A percentile compares a stretch with the other conserved stretches of the same genome.
Conservation (phyloP, 2,329 filamentous ascomycete species). For the Aspergillus hiratsukae region DNA sequence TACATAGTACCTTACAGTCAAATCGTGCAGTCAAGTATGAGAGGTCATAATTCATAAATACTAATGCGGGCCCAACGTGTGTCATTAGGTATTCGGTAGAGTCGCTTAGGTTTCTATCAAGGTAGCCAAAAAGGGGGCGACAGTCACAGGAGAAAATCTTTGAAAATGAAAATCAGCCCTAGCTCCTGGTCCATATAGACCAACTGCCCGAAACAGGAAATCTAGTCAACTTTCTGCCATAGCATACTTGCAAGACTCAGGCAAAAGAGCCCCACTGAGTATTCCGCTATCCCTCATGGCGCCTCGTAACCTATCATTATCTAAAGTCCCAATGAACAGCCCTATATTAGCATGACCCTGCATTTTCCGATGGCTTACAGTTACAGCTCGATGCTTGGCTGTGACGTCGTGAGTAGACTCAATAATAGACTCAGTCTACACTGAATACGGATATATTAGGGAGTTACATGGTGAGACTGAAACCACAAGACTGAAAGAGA, state of each 20-base stretch:
- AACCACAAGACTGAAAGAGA: too few species aligned
- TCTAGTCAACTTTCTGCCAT: not conserved
- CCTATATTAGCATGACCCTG: not conserved
- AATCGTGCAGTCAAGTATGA: too few species aligned
- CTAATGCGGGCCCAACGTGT: not conserved
- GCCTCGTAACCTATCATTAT: not conserved
- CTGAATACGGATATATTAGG: too few species aligned
- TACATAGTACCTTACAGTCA: too few species aligned
- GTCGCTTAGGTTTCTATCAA: too few species aligned
- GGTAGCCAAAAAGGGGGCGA: too few species aligned
- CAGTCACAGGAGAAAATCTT: not conserved
- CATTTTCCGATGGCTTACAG: not conserved
- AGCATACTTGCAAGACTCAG: too few species aligned
- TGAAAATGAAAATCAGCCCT: not conserved
- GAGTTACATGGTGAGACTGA: too few species aligned
- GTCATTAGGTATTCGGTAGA: too few species aligned
- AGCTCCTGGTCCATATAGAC: not conserved
- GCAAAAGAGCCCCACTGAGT: not conserved
- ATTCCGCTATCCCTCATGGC: not conserved
- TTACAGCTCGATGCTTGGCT: not conserved
- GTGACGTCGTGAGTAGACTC: not conserved
- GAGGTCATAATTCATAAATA: not conserved
- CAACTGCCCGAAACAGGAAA: not conserved
- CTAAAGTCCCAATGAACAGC: not conserved
- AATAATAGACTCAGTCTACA: too few species aligned